These are phyloP conservation scores for Dysphania ambrosioides DNA, from an alignment of 148 eudicot genomes.

Conservation along the genomic window DNA sequence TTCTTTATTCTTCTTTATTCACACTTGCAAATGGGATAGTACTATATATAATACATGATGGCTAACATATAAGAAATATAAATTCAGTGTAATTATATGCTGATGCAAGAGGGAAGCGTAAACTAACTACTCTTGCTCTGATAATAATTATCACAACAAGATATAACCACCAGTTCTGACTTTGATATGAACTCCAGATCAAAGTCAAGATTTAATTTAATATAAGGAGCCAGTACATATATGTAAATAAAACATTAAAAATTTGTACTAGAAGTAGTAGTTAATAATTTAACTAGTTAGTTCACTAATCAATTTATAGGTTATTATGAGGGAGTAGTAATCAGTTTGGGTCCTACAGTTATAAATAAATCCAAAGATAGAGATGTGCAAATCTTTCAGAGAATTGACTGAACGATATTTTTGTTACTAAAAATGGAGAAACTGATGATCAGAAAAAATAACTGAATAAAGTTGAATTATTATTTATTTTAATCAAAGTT, in stretches of 20 bases:
- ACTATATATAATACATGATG: background rate
- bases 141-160: constrained; percentile 12
- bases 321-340: background rate
- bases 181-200: constrained; percentile 17
- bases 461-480: too few species aligned
- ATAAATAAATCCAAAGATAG: background rate
- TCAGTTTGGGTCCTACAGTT: constrained; percentile 19
- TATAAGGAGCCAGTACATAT: constrained; percentile 13
- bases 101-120: constrained; percentile 7
- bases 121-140: constrained; percentile 15
- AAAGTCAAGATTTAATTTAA: constrained; percentile 25
- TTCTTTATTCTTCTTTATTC: too few species aligned
- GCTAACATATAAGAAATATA: constrained; percentile 8
- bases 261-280: background rate
- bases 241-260: background rate
- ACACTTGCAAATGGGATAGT: too few species aligned
- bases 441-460: too few species aligned
- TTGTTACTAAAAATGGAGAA: too few species aligned
- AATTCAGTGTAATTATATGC: background rate
- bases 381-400: constrained; percentile 29
- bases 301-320: background rate
- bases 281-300: background rate
- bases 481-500: background rate
- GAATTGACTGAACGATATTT: constrained; percentile 31
- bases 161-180: constrained; percentile 30